phyloP scores from a whole-genome alignment of 129 eudicot species.

The Escallonia rubra region DNA sequence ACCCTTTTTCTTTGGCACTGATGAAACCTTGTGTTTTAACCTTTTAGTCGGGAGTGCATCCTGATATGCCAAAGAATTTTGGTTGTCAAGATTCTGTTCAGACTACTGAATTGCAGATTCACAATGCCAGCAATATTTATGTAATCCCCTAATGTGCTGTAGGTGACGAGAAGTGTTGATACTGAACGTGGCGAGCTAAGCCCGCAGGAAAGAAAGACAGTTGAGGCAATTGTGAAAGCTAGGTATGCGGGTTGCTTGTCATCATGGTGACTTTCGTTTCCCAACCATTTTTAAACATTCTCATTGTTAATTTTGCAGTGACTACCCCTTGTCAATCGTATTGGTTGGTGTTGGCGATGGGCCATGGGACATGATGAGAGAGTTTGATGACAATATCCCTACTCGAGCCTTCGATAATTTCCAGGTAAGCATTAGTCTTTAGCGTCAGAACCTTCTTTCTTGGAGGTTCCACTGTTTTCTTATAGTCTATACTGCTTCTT shows the following conservation, averaged over 20 bases:
- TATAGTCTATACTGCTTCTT: conserved; percentile 7
- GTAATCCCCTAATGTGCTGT: background rate
- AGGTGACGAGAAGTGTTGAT: conserved; percentile 98
- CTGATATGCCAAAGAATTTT: background rate
- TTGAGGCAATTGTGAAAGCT: conserved; percentile 91
- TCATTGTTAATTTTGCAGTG: conserved; percentile 32
- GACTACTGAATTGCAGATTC: background rate
- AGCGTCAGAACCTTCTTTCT: background rate
- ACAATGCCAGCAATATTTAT: background rate
- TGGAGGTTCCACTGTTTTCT: background rate
- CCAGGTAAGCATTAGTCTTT: conserved; percentile 51
- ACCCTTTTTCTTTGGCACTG: too few species aligned
- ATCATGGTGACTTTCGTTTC: background rate
- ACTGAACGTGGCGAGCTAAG: conserved; percentile 67
- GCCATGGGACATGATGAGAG: conserved; percentile 97
- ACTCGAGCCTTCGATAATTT: conserved; percentile 89
- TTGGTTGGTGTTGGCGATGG: conserved; percentile 97
- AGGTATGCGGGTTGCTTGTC: conserved; percentile 39
- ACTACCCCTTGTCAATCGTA: conserved; percentile 80
- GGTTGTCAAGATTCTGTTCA: background rate
- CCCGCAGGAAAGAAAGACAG: conserved; percentile 79
- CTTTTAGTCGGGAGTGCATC: background rate
- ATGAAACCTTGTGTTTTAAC: background rate
- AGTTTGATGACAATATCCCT: conserved; percentile 90
- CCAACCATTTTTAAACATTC: conserved; percentile 4